Evolutionary conservation across 257 asterid species (phyloP).

Genomic region (Solanum commersonii): DNA sequence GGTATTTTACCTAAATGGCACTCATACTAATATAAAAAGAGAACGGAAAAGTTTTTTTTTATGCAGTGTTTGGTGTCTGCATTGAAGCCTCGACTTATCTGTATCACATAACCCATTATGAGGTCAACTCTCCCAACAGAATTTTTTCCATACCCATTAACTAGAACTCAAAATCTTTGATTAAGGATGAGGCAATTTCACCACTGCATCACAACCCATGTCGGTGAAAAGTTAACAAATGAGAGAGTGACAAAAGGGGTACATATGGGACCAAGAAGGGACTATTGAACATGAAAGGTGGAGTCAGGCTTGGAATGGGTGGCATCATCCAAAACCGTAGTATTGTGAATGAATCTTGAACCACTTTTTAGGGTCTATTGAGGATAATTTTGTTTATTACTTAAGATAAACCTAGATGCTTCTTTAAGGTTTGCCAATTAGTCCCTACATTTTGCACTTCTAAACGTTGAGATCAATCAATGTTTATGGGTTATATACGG

Average conservation of each 20-base stretch:
- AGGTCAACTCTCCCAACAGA: fast-evolving
- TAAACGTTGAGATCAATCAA: neutral
- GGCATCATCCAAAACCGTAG: neutral
- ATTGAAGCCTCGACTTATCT: neutral
- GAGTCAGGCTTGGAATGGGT: neutral
- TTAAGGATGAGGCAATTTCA: fast-evolving
- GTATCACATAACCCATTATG: fast-evolving
- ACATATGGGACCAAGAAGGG: neutral
- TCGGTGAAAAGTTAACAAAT: neutral
- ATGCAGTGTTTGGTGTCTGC: fast-evolving
- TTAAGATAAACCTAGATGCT: neutral
- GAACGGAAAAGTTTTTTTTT: neutral
- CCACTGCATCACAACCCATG: fast-evolving
- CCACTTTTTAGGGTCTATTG: neutral
- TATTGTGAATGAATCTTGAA: neutral
- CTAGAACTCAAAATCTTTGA: fast-evolving
- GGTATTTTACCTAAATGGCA: neutral
- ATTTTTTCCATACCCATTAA: fast-evolving
- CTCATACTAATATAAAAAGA: neutral
- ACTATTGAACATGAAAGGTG: neutral
- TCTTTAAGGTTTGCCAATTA: neutral
- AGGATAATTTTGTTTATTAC: neutral
- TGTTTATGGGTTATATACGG: neutral
- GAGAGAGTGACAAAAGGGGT: neutral
- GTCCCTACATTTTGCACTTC: neutral